phyloP scores from a whole-genome alignment of 148 eudicot genomes.

The Chenopodium album region DNA sequence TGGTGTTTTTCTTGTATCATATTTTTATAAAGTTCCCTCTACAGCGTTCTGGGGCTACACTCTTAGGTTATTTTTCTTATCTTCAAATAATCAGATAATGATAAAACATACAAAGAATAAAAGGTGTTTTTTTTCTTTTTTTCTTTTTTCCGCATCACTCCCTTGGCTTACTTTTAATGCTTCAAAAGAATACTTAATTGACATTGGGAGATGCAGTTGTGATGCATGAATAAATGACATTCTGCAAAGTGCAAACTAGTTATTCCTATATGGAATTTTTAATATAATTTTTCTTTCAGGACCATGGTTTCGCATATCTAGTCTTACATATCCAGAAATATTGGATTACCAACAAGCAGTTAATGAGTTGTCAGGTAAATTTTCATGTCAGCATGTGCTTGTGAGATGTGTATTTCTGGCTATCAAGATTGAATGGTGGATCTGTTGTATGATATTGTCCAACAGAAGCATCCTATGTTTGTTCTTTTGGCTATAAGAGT shows the following conservation, averaged over 20 bases:
- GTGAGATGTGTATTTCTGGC: conserved; percentile 4
- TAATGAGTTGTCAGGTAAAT: conserved; percentile 57
- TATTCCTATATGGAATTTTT: neutral
- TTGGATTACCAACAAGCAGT: conserved; percentile 54
- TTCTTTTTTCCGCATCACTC: neutral
- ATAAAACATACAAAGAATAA: neutral
- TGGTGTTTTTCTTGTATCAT: too few species aligned
- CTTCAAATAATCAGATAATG: too few species aligned
- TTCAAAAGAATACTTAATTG: neutral
- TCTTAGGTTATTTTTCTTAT: too few species aligned
- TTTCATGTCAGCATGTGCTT: neutral
- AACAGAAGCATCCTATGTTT: conserved; percentile 68
- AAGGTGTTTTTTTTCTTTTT: too few species aligned
- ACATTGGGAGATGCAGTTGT: neutral
- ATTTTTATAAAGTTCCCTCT: too few species aligned
- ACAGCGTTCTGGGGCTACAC: too few species aligned
- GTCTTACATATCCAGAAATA: conserved; percentile 69
- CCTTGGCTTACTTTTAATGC: neutral
- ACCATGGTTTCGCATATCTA: conserved; percentile 87
- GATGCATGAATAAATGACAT: neutral
- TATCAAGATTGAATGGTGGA: conserved; percentile 7
- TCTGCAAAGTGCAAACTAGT: neutral
- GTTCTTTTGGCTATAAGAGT: conserved; percentile 32
- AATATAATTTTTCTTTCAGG: conserved; percentile 38
- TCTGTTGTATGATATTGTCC: conserved; percentile 21